These are phyloP conservation scores for Arxiozyma heterogenica DNA, from an alignment of 1,139 yeast genomes.

Conservation along the genomic window DNA sequence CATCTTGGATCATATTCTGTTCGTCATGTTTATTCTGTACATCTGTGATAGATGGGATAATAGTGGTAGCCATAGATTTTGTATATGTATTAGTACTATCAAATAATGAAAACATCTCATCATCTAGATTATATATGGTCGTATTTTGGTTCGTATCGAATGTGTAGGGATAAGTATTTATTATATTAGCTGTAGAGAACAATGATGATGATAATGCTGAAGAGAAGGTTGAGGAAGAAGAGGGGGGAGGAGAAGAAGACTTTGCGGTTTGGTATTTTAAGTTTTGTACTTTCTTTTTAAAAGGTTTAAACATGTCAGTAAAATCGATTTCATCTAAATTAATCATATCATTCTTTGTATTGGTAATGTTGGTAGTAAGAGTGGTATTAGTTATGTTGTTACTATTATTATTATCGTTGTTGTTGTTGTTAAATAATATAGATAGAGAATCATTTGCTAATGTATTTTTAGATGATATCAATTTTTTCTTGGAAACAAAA, in stretches of 20 bases:
- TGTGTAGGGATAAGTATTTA: neutral
- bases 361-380: neutral
- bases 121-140: neutral
- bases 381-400: neutral
- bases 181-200: neutral
- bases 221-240: neutral
- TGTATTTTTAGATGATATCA: neutral
- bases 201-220: neutral
- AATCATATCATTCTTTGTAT: neutral
- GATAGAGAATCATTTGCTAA: neutral
- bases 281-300: neutral
- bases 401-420: too few species aligned
- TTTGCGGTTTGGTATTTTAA: neutral
- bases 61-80: neutral
- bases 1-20: neutral
- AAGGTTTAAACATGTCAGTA: conserved; percentile 25
- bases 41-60: neutral
- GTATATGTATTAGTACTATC: neutral
- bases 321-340: conserved; percentile 30
- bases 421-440: neutral
- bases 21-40: neutral
- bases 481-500: neutral
- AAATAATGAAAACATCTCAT: neutral
- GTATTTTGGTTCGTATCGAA: too few species aligned
- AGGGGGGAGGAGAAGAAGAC: neutral